phyloP scores from a whole-genome alignment of 2,329 filamentous ascomycete species.

The Leptographium flavum region DNA sequence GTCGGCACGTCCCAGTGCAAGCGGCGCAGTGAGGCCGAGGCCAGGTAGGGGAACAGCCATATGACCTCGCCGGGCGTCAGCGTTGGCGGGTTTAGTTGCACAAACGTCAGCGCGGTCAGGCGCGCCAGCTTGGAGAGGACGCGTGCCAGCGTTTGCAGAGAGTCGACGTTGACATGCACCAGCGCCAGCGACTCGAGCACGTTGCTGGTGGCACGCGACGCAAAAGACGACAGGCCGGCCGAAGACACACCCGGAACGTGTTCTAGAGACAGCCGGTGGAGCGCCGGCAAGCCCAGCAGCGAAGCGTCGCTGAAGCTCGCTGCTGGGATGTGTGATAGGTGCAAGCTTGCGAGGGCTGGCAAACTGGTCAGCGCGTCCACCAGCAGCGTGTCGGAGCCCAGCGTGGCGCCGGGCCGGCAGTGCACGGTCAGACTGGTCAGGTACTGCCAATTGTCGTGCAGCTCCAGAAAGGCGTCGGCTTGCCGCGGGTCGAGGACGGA shows the following conservation, averaged over 20 bases:
- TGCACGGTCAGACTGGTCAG: conserved; percentile 44
- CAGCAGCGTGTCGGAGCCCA: conserved; percentile 38
- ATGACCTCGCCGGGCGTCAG: conserved; percentile 41
- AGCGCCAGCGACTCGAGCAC: conserved; percentile 36
- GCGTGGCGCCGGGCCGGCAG: conserved; percentile 38
- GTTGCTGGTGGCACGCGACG: conserved; percentile 31
- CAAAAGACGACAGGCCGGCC: conserved; percentile 40
- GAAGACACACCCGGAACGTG: conserved; percentile 42
- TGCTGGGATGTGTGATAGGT: conserved; percentile 41
- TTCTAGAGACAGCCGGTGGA: conserved; percentile 40
- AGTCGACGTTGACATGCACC: conserved; percentile 40
- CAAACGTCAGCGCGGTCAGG: conserved; percentile 36
- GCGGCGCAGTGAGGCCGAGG: conserved; percentile 34
- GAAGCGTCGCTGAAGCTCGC: conserved; percentile 42
- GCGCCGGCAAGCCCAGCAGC: conserved; percentile 38
- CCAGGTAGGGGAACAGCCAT: conserved; percentile 51
- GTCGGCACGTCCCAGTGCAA: conserved; percentile 53
- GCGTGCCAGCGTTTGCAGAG: conserved; percentile 42
- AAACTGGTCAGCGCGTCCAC: conserved; percentile 33
- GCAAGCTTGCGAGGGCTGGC: conserved; percentile 41
- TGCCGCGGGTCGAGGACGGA: conserved; percentile 21
- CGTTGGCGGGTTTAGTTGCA: conserved; percentile 39
- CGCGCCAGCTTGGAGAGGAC: conserved; percentile 39
- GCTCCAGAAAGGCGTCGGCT: conserved; percentile 17
- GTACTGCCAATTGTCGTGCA: conserved; percentile 40